phyloP scores from a whole-genome alignment of 2,329 filamentous ascomycete genomes.

The Paecilomyces variotii region DNA sequence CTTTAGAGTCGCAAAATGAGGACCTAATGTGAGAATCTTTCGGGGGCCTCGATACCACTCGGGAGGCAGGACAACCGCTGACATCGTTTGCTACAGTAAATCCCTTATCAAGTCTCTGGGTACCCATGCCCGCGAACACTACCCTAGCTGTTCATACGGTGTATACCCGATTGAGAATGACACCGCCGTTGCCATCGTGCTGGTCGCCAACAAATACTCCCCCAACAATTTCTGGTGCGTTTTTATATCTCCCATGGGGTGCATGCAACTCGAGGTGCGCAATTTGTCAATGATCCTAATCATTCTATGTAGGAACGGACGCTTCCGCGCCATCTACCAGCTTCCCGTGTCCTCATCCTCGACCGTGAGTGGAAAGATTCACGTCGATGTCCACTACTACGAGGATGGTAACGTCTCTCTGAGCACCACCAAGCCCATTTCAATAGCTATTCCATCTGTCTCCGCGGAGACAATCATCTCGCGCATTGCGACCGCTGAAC shows the following conservation, averaged over 20 bases:
- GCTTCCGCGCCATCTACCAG: conserved; percentile 85
- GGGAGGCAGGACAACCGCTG: background rate
- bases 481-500: conserved; percentile 73
- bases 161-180: conserved; percentile 75
- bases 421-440: conserved; percentile 73
- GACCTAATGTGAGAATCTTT: conserved; percentile 61
- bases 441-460: conserved; percentile 52
- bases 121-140: conserved; percentile 79
- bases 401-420: conserved; percentile 97
- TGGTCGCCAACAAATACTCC: conserved; percentile 94
- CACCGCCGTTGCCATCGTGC: conserved; percentile 66
- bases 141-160: conserved; percentile 69
- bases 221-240: conserved; percentile 91
- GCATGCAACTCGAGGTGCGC: background rate
- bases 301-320: conserved; percentile 64
- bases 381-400: conserved; percentile 98
- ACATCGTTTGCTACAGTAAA: conserved; percentile 50
- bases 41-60: background rate
- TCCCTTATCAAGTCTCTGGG: conserved; percentile 71
- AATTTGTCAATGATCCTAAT: background rate
- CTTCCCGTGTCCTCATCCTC: conserved; percentile 58
- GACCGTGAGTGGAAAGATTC: conserved; percentile 68
- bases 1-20: conserved; percentile 64
- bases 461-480: conserved; percentile 64
- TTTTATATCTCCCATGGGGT: background rate